These are phyloP conservation scores for Nicotiana benthamiana DNA, from an alignment of 257 asterid genomes.

Conservation along the genomic window DNA sequence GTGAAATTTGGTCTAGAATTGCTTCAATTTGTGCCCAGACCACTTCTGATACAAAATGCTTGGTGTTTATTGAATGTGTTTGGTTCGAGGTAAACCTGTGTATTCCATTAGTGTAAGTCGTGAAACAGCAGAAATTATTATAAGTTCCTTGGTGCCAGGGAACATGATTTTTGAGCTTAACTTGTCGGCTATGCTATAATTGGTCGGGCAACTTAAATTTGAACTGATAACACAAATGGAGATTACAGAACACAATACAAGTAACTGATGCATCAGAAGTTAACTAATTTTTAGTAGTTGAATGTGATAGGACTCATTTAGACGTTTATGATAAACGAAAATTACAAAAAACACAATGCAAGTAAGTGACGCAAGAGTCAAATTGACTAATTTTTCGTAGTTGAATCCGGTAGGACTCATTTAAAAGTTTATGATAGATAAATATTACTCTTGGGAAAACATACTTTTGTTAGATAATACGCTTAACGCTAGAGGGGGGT, in stretches of 20 bases:
- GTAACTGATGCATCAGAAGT: not conserved
- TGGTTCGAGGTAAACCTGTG: not conserved
- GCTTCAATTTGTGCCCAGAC: not conserved
- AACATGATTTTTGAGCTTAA: not conserved
- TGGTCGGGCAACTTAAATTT: not conserved
- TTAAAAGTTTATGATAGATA: not conserved
- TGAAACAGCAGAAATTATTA: not conserved
- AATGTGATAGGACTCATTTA: not conserved
- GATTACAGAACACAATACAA: not conserved
- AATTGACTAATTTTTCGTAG: not conserved
- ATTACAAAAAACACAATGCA: no score
- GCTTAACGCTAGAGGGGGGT: no score
- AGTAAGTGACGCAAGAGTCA: not conserved
- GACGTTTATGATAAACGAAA: not conserved
- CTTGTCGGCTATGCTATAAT: not conserved
- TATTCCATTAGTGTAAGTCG: not conserved
- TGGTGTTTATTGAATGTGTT: not conserved
- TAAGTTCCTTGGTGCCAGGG: not conserved
- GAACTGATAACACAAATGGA: not conserved
- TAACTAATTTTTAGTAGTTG: not conserved
- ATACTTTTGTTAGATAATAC: no score
- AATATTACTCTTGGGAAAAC: no score
- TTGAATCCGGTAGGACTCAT: not conserved
- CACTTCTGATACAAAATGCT: not conserved
- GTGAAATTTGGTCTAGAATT: not conserved